phyloP scores from a whole-genome alignment of 768 basidiomycete genomes.

The Boletus tylopilopsis region DNA sequence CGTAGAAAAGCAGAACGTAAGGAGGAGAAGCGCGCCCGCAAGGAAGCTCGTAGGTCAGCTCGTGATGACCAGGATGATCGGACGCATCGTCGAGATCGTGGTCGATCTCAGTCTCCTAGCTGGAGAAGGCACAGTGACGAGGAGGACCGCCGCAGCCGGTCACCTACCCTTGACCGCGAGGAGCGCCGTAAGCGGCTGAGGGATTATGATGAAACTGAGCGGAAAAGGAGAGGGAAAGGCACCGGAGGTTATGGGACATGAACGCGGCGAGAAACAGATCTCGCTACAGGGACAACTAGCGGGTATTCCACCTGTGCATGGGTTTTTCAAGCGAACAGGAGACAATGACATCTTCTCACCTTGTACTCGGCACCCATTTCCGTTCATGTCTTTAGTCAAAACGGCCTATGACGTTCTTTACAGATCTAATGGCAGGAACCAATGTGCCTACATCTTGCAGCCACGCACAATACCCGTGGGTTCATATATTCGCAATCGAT shows the following conservation, averaged over 20 bases:
- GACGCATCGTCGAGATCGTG: conserved; percentile 23
- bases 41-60: conserved; percentile 43
- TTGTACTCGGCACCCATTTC: conserved; percentile 5
- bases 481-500: conserved; percentile 10
- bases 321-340: conserved; percentile 6
- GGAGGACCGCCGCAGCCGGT: conserved; percentile 30
- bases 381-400: conserved; percentile 9
- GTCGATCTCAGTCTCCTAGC: conserved; percentile 37
- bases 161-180: conserved; percentile 23
- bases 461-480: conserved; percentile 10
- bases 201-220: conserved; percentile 28
- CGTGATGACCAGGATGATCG: conserved; percentile 31
- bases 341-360: conserved; percentile 1
- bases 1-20: conserved; percentile 52
- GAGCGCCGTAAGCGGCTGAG: conserved; percentile 15
- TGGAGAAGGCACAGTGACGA: conserved; percentile 13
- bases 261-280: conserved; percentile 39
- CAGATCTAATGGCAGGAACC: conserved; percentile 15
- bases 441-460: conserved; percentile 15
- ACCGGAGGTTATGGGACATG: conserved; percentile 51
- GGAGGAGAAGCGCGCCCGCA: conserved; percentile 56
- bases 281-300: conserved; percentile 21
- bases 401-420: conserved; percentile 12
- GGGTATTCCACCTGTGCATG: not conserved
- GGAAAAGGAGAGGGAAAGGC: conserved; percentile 36